Evolutionary conservation across 768 basidiomycete species (phyloP).

Genomic region (Mycena filopes): DNA sequence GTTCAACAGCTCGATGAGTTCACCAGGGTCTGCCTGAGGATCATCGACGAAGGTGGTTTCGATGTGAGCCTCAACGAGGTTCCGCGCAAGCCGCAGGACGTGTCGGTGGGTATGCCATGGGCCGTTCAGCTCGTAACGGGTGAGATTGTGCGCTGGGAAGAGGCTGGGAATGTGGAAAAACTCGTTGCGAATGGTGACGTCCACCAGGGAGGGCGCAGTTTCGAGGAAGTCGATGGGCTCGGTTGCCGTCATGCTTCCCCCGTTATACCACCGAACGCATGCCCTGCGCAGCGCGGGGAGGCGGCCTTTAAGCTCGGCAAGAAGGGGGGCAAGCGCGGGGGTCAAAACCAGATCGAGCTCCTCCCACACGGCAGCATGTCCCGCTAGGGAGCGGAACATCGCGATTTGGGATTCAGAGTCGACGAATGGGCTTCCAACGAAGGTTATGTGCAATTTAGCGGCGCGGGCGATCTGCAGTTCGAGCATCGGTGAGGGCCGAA

Average conservation of each 20-base stretch:
- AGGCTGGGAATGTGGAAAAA: not conserved
- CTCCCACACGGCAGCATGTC: slow-evolving; percentile 1
- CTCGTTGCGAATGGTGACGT: not conserved
- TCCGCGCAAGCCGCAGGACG: slow-evolving; percentile 1
- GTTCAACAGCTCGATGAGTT: not conserved
- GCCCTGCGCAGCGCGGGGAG: not conserved
- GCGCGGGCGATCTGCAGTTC: not conserved
- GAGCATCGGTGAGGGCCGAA: not conserved
- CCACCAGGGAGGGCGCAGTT: not conserved
- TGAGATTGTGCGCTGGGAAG: slow-evolving; percentile 12
- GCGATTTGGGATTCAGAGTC: not conserved
- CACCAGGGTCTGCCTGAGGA: not conserved
- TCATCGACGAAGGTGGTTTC: not conserved
- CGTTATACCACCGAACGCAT: not conserved
- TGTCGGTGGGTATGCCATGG: not conserved
- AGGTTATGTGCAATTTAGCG: not conserved
- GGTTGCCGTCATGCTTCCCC: not conserved
- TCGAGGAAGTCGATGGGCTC: slow-evolving; percentile 8
- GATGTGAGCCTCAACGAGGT: slow-evolving; percentile 12
- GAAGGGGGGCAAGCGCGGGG: not conserved
- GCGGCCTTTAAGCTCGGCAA: not conserved
- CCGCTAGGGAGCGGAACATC: not conserved
- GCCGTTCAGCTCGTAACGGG: not conserved
- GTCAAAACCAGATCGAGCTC: slow-evolving; percentile 7
- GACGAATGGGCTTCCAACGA: not conserved